Evolutionary conservation across 2,329 filamentous ascomycete species (phyloP).

Genomic region (Macrophomina pseudophaseolina): DNA sequence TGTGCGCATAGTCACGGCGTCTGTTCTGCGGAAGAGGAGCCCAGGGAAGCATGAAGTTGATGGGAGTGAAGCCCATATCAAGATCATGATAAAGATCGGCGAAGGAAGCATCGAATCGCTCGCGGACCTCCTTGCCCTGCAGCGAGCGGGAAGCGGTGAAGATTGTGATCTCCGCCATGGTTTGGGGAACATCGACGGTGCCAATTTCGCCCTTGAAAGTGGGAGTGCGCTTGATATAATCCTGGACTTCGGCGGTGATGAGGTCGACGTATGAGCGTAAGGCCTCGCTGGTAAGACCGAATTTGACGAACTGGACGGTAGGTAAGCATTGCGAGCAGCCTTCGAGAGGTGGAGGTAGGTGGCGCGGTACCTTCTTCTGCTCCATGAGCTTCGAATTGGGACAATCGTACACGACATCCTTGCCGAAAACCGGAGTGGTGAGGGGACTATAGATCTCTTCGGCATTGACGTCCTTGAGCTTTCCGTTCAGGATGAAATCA

Average conservation of each 20-base stretch:
- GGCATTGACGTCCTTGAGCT: conserved; percentile 85
- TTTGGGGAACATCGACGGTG: conserved; percentile 72
- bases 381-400: conserved; percentile 93
- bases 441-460: conserved; percentile 88
- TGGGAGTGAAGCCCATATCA: conserved; percentile 85
- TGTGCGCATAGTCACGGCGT: conserved; percentile 77
- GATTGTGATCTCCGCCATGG: conserved; percentile 85
- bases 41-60: conserved; percentile 92
- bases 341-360: neutral
- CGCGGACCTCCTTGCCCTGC: conserved; percentile 82
- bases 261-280: conserved; percentile 79
- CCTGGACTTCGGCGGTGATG: conserved; percentile 74
- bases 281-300: conserved; percentile 75
- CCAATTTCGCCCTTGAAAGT: conserved; percentile 72
- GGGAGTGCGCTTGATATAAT: conserved; percentile 72
- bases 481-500: conserved; percentile 90
- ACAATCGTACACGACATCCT: conserved; percentile 88
- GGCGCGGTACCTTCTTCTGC: conserved; percentile 79
- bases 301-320: conserved; percentile 73
- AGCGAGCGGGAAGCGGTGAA: conserved; percentile 87
- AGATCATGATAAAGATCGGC: conserved; percentile 85
- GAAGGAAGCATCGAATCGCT: conserved; percentile 78
- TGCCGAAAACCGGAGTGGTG: conserved; percentile 74
- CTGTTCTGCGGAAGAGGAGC: conserved; percentile 87
- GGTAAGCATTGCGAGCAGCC: conserved; percentile 26